A percentile compares a stretch with the other conserved stretches of the same genome.
Evolutionary conservation across 371 early-diverging fungal species (phyloP).

Genomic region (Sporodiniella umbellata): DNA sequence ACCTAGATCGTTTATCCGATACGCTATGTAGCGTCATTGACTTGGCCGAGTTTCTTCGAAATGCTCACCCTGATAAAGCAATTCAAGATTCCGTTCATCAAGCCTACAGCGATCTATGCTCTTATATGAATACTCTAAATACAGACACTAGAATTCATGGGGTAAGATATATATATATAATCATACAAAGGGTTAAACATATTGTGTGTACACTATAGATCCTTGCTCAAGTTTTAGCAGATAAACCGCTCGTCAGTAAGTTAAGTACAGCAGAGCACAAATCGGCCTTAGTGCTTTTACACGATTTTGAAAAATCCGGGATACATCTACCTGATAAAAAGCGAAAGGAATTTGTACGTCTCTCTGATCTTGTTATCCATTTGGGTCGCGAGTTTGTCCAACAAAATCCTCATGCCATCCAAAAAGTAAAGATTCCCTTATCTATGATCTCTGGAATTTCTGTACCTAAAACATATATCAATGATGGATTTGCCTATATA

Average conservation of each 20-base stretch:
- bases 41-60: constrained; percentile 88
- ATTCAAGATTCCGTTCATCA: constrained; percentile 77
- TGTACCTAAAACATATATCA: constrained; percentile 13
- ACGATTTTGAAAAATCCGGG: constrained; percentile 94
- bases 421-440: constrained; percentile 21
- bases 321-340: constrained; percentile 75
- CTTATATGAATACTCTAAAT: constrained; percentile 90
- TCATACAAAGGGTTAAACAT: background rate
- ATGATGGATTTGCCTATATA: constrained; percentile 36
- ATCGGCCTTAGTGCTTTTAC: constrained; percentile 79
- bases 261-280: constrained; percentile 71
- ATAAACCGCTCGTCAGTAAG: constrained; percentile 45
- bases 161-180: constrained; percentile 39
- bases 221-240: constrained; percentile 61
- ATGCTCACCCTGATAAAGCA: constrained; percentile 76
- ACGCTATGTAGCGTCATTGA: constrained; percentile 90
- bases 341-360: constrained; percentile 70
- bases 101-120: constrained; percentile 72
- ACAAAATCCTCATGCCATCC: constrained; percentile 40
- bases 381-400: constrained; percentile 75
- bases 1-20: constrained; percentile 89
- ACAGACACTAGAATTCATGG: constrained; percentile 83
- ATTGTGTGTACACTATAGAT: constrained; percentile 36
- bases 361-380: constrained; percentile 80
- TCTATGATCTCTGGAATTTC: constrained; percentile 21